A percentile compares a stretch with the other conserved stretches of the same genome.
Conservation (phyloP, 2,329 filamentous ascomycete genomes). For the Venturiaceae sp. region DNA sequence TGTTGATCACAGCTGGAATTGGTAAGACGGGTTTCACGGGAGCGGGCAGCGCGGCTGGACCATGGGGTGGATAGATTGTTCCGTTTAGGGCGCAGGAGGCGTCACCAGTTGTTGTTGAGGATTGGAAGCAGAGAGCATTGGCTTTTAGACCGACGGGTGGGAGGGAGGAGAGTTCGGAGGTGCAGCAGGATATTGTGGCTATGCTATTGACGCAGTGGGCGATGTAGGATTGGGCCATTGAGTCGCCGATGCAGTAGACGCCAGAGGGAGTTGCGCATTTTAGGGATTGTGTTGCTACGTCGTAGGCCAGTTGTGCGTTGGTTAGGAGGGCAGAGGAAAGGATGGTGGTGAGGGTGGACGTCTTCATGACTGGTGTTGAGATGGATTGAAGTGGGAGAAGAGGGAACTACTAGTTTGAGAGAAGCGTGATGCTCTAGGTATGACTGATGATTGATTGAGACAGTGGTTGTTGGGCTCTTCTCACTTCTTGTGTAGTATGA, state of each 20-base stretch:
- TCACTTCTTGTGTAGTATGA: background rate
- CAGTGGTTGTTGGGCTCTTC: constrained; percentile 13
- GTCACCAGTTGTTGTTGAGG: constrained; percentile 24
- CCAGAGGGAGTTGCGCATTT: constrained; percentile 21
- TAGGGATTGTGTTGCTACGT: constrained; percentile 16
- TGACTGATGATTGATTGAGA: too few species aligned
- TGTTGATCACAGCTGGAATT: constrained; percentile 26
- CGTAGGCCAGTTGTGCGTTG: constrained; percentile 25
- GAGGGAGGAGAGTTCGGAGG: background rate
- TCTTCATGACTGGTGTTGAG: constrained; percentile 20
- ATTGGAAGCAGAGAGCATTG: constrained; percentile 35
- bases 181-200: constrained; percentile 21
- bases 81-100: constrained; percentile 31
- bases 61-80: constrained; percentile 32
- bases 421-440: background rate
- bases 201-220: constrained; percentile 26
- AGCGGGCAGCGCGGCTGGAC: constrained; percentile 25
- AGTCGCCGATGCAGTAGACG: constrained; percentile 29
- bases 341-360: constrained; percentile 24
- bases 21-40: background rate
- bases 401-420: too few species aligned
- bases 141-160: constrained; percentile 18
- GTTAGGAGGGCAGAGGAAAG: constrained; percentile 20
- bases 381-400: background rate
- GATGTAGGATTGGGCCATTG: constrained; percentile 25